These are phyloP conservation scores for Solanum stenotomum DNA, from an alignment of 257 asterid genomes.

Conservation along the genomic window DNA sequence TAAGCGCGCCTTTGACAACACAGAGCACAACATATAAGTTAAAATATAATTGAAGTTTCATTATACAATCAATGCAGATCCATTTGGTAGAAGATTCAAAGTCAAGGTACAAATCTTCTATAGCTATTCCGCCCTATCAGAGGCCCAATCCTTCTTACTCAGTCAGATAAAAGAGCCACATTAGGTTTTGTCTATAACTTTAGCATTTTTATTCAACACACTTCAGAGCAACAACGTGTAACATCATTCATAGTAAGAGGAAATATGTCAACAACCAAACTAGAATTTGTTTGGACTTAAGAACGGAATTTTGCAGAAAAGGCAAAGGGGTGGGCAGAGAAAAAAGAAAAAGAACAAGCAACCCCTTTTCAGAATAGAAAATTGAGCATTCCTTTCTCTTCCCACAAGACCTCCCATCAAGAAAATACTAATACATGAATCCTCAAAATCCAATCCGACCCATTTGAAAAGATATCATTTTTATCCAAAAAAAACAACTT, in stretches of 20 bases:
- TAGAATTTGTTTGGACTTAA: not conserved
- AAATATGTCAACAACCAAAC: not conserved
- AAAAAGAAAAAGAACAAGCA: not conserved
- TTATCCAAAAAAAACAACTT: conserved; percentile 11
- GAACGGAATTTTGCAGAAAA: not conserved
- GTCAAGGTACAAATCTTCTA: not conserved
- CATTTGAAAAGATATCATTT: not conserved
- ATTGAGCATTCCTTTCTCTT: not conserved
- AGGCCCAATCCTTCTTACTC: not conserved
- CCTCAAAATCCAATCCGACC: not conserved
- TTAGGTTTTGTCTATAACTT: not conserved
- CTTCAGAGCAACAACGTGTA: not conserved
- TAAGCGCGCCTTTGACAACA: not conserved
- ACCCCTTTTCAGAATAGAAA: not conserved
- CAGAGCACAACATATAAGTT: not conserved
- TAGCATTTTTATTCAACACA: not conserved
- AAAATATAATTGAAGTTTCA: not conserved
- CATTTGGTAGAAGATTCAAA: not conserved
- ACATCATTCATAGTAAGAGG: not conserved
- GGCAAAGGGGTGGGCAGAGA: not conserved
- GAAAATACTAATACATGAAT: not conserved
- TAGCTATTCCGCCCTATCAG: not conserved
- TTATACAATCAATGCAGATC: not conserved
- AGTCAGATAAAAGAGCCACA: not conserved
- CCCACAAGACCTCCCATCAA: not conserved